These are phyloP conservation scores for Leccinum pseudoinsigne DNA, from an alignment of 1,284 basidiomycete species.

Conservation along the genomic window DNA sequence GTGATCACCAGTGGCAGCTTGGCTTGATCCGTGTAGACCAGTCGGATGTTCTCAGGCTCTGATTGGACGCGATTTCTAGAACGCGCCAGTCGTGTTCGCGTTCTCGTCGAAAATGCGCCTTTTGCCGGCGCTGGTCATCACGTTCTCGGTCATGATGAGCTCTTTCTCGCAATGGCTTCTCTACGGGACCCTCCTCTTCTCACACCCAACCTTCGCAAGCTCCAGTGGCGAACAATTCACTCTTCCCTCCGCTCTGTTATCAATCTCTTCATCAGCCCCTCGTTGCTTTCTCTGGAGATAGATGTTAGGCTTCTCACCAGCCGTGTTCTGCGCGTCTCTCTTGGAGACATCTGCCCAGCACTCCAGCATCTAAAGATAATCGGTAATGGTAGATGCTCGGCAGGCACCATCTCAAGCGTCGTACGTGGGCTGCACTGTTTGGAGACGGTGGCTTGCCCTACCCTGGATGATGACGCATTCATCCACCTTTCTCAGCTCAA, in stretches of 20 bases:
- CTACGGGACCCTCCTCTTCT: constrained; percentile 21
- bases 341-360: constrained; percentile 18
- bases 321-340: constrained; percentile 11
- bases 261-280: constrained; percentile 27
- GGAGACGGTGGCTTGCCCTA: constrained; percentile 19
- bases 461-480: constrained; percentile 25
- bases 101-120: constrained; percentile 8
- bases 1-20: too few relatives aligned
- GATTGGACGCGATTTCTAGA: constrained; percentile 23
- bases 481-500: constrained; percentile 25
- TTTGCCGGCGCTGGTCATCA: not conserved
- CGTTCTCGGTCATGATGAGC: constrained; percentile 1
- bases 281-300: constrained; percentile 24
- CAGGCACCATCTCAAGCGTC: constrained; percentile 16
- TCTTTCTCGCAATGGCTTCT: constrained; percentile 20
- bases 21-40: constrained; percentile 12
- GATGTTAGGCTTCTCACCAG: constrained; percentile 22
- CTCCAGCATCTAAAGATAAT: constrained; percentile 24
- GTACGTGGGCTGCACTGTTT: constrained; percentile 18
- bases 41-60: constrained; percentile 17
- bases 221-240: constrained; percentile 18
- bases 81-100: constrained; percentile 18
- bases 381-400: constrained; percentile 20
- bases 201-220: constrained; percentile 24
- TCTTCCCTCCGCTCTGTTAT: constrained; percentile 2